A percentile compares a stretch with the other conserved stretches of the same genome.
These are phyloP conservation scores for Ephemerocybe angulata DNA, from an alignment of 768 basidiomycete species.

Conservation along the genomic window DNA sequence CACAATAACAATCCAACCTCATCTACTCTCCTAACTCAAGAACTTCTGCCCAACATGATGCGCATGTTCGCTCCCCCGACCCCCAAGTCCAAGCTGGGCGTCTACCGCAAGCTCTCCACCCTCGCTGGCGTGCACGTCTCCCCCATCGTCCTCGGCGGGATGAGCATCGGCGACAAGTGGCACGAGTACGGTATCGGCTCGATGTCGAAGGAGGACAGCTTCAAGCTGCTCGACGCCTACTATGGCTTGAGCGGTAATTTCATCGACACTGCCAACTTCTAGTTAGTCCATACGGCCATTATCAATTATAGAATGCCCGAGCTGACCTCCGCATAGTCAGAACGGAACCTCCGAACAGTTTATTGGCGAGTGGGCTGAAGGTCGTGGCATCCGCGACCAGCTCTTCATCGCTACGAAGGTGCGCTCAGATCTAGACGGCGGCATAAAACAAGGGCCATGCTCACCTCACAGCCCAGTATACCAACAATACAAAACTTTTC, in stretches of 20 bases:
- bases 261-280: slow-evolving; percentile 46
- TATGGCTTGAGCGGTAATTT: slow-evolving; percentile 46
- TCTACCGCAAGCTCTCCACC: slow-evolving; percentile 33
- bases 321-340: slow-evolving; percentile 30
- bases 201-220: slow-evolving; percentile 40
- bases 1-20: too few species aligned
- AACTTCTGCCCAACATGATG: too few species aligned
- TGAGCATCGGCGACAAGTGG: slow-evolving; percentile 43
- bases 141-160: slow-evolving; percentile 39
- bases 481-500: slow-evolving; percentile 25
- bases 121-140: slow-evolving; percentile 39
- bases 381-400: slow-evolving; percentile 42
- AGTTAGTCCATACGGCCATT: slow-evolving; percentile 22
- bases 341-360: slow-evolving; percentile 53
- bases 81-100: slow-evolving; percentile 29
- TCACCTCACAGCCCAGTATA: slow-evolving; percentile 23
- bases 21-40: too few species aligned
- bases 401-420: slow-evolving; percentile 45
- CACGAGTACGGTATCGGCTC: slow-evolving; percentile 26
- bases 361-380: slow-evolving; percentile 52
- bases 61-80: slow-evolving; percentile 24
- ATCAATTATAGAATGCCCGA: neutral
- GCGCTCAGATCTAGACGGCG: neutral
- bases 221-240: slow-evolving; percentile 45
- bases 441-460: neutral